Percentiles rank a stretch among this genome's conserved stretches.
Evolutionary conservation across 2,329 filamentous ascomycete genomes (phyloP).

Genomic region (Diaporthe helianthi): DNA sequence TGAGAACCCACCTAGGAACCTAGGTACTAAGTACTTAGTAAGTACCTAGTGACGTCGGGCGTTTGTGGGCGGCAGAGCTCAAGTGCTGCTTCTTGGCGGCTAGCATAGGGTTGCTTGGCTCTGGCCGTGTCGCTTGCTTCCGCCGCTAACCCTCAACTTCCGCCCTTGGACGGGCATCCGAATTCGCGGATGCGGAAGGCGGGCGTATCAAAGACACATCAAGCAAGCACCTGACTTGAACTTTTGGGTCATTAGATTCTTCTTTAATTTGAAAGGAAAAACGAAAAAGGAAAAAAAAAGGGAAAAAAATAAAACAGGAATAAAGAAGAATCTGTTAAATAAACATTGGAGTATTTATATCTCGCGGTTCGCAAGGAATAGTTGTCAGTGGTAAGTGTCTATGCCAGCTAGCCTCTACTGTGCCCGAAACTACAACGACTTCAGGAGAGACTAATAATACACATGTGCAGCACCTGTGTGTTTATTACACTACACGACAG

Average conservation of each 20-base stretch:
- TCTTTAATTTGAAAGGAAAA: too few species aligned
- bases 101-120: neutral
- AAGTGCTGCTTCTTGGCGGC: neutral
- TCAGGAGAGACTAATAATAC: neutral
- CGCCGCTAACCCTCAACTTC: constrained; percentile 26
- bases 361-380: neutral
- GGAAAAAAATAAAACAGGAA: too few species aligned
- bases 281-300: too few species aligned
- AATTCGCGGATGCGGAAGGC: constrained; percentile 31
- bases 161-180: constrained; percentile 34
- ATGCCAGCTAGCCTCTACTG: too few species aligned
- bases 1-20: too few species aligned
- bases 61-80: neutral
- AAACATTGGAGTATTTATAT: neutral
- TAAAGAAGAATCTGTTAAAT: neutral
- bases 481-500: neutral
- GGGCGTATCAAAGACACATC: constrained; percentile 9
- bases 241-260: too few species aligned
- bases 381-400: too few species aligned
- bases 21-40: too few species aligned
- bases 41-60: neutral
- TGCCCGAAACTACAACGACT: neutral
- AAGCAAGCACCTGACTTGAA: neutral
- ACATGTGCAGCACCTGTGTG: too few species aligned
- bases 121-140: neutral